Evolutionary conservation across 495 filamentous ascomycete species (phyloP).

Genomic region (Penicillium ochrochloron): DNA sequence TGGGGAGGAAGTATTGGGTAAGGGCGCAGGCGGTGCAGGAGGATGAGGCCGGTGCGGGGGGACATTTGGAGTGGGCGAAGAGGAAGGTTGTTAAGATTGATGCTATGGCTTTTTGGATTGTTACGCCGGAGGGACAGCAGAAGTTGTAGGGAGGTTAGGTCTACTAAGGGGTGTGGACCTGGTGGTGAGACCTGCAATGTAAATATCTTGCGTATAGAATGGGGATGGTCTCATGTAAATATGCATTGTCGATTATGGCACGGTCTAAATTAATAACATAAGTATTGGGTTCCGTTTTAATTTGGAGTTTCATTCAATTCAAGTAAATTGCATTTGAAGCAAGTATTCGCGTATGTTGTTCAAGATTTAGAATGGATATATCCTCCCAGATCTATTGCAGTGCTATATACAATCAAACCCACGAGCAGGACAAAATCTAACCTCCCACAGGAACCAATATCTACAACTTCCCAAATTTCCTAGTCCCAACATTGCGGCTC

Average conservation of each 20-base stretch:
- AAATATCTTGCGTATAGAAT: slow-evolving; percentile 1
- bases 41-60: slow-evolving; percentile 35
- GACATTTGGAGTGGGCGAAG: slow-evolving; percentile 39
- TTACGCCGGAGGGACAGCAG: slow-evolving; percentile 28
- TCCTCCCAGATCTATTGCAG: too few relatives aligned
- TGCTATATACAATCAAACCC: neutral
- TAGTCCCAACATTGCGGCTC: slow-evolving; percentile 54
- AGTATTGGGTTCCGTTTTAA: neutral
- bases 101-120: slow-evolving; percentile 51
- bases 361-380: too few relatives aligned
- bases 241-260: too few relatives aligned
- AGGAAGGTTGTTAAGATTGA: slow-evolving; percentile 42
- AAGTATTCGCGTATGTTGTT: too few relatives aligned
- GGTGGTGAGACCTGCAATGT: neutral
- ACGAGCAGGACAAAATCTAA: slow-evolving; percentile 16
- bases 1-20: slow-evolving; percentile 48
- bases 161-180: neutral
- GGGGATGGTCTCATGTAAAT: neutral
- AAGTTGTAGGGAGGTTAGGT: slow-evolving; percentile 17
- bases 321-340: too few relatives aligned
- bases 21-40: slow-evolving; percentile 46
- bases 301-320: too few relatives aligned
- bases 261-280: neutral
- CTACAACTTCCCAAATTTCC: slow-evolving; percentile 43
- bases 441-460: slow-evolving; percentile 6